Conservation (phyloP, 192 early-diverging fungal species). For the Backusella parvicylindrica region DNA sequence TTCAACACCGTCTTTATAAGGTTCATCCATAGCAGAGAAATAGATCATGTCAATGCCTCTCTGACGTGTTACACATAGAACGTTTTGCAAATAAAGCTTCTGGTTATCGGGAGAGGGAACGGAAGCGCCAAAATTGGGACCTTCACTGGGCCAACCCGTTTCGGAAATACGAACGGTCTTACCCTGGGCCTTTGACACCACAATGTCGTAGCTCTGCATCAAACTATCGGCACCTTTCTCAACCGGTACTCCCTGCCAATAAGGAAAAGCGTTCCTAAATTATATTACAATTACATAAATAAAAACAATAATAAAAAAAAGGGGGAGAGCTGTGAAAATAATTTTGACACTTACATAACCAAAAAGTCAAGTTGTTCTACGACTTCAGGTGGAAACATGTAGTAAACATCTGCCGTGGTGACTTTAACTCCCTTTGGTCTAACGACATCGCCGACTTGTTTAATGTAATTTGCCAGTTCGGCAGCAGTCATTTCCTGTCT, state of each 20-base stretch:
- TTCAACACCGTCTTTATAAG: constrained; percentile 50
- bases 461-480: constrained; percentile 44
- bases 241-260: constrained; percentile 56
- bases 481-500: constrained; percentile 45
- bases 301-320: not conserved
- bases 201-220: constrained; percentile 45
- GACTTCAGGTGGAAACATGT: constrained; percentile 34
- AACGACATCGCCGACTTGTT: constrained; percentile 37
- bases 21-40: constrained; percentile 58
- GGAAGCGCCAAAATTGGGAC: constrained; percentile 42
- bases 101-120: constrained; percentile 48
- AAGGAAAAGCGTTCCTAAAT: constrained; percentile 36
- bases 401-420: constrained; percentile 57
- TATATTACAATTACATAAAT: not conserved
- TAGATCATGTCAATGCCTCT: constrained; percentile 49
- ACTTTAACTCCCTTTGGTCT: constrained; percentile 38
- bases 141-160: constrained; percentile 59
- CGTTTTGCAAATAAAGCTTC: constrained; percentile 37
- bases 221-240: constrained; percentile 43
- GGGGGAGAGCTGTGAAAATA: not conserved
- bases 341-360: constrained; percentile 49
- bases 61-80: constrained; percentile 46
- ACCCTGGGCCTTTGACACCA: constrained; percentile 39
- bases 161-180: constrained; percentile 57
- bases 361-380: constrained; percentile 53